Base-by-base conservation (phyloP, 148 eudicot genomes). In the Heliamphora exappendiculata region DNA sequence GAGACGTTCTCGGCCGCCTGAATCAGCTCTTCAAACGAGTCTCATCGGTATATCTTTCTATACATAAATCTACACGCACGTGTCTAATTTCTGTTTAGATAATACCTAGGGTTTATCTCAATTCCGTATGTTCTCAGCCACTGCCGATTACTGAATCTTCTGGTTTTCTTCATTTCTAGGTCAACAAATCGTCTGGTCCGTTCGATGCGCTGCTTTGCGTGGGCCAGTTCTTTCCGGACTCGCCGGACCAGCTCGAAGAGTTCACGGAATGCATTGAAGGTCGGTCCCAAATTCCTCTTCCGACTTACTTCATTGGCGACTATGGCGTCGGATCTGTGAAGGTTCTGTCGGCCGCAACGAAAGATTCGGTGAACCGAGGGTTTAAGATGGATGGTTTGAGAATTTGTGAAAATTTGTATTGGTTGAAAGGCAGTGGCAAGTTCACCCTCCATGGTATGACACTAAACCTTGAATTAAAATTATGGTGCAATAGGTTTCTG, bases 161-260 rank as follows among this genome's bases (percentile, higher is more conserved):
- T 31, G 54, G 44, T 60, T 60, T 20, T 31, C 34, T 47, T 74
- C n/a, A 41, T 45, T 60, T 71, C 82, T 87, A 94, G 98, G 98
- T 92, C 67, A 94, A 91, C 74, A 94, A 94, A 86, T 90, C 98
- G 57, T 92, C 98, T 20, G 98, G 98, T 22, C 96, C 98, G 10
- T 94, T 94, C 81, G 96, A 90, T 41, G 96, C 91, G 2, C 75
- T 94, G 41, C 88, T 94, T 24, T 94, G 98, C 77, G 97, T 94
- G 20, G 98, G 98, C 3, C 98, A 94, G 74, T 94, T 94, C 77
- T 94, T 94, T 50, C 97, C 97, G n/a, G 92, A 92, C 33, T 67
- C 92, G 8, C 70, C 85, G n/a, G 92, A 90, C 2, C 78, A 67
- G 49, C 73, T 92, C 3, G 94, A 86, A 16, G 97, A 94, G 67